phyloP scores from a whole-genome alignment of 2,329 filamentous ascomycete species.

The Hymenoscyphus repandus region DNA sequence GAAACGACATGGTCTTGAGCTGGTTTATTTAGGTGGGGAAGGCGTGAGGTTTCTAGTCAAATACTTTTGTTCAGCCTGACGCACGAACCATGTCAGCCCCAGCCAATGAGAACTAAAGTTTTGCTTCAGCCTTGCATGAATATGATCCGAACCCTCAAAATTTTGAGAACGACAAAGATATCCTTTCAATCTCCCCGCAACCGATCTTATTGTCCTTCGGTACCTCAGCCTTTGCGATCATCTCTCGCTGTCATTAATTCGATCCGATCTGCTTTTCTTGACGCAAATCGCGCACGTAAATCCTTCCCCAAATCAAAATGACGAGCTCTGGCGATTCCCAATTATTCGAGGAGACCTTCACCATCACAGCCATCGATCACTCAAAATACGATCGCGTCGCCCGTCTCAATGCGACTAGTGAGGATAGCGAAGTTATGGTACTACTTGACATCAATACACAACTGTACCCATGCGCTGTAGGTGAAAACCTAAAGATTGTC shows the following conservation, averaged over 20 bases:
- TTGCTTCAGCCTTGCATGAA: conserved; percentile 7
- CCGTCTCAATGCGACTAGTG: conserved; percentile 72
- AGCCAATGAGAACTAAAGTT: background rate
- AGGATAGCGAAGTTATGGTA: conserved; percentile 70
- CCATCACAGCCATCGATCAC: conserved; percentile 70
- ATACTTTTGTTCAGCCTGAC: conserved; percentile 6
- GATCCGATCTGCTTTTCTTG: background rate
- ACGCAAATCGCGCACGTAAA: background rate
- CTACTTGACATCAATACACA: conserved; percentile 92
- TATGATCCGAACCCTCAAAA: conserved; percentile 9
- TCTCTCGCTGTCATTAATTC: background rate
- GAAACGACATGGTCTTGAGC: conserved; percentile 52
- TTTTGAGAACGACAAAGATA: conserved; percentile 2
- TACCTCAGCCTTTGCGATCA: background rate
- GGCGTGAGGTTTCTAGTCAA: no score
- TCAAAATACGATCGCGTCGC: conserved; percentile 94
- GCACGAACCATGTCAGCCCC: background rate
- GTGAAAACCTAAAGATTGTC: conserved; percentile 74
- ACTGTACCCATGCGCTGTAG: conserved; percentile 71
- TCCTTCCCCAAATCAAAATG: conserved; percentile 11
- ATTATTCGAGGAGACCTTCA: conserved; percentile 91
- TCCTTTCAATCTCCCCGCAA: conserved; percentile 1
- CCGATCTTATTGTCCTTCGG: background rate
- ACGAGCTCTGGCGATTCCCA: conserved; percentile 73
- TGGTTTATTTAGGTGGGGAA: background rate